Evolutionary conservation across 106 monocot species (phyloP).

Genomic region (Dioscorea dumetorum): DNA sequence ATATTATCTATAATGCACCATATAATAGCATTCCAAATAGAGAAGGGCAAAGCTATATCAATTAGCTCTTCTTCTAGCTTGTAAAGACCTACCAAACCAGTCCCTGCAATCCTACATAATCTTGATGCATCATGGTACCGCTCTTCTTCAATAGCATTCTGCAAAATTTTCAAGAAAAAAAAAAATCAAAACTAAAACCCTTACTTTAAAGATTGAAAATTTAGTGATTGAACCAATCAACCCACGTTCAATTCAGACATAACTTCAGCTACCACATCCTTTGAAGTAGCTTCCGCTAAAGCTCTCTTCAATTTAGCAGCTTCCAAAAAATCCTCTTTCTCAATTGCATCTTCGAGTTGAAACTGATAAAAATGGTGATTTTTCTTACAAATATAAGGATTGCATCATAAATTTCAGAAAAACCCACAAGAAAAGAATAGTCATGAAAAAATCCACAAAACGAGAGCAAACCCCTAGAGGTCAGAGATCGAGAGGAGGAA

Average conservation of each 20-base stretch:
- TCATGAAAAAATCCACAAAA: neutral
- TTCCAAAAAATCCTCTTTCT: conserved; percentile 84
- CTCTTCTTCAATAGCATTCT: conserved; percentile 77
- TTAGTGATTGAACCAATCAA: neutral
- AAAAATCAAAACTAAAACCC: neutral
- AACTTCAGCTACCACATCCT: conserved; percentile 62
- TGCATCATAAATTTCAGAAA: neutral
- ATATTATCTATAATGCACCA: neutral
- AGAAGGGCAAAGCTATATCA: neutral
- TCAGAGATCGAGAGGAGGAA: neutral
- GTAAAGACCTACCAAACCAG: conserved; percentile 52
- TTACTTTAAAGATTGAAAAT: no score
- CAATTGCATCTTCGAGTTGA: conserved; percentile 91
- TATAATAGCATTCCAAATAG: neutral
- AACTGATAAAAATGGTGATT: conserved; percentile 36
- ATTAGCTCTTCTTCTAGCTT: neutral
- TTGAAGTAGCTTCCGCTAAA: conserved; percentile 61
- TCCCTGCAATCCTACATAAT: conserved; percentile 57
- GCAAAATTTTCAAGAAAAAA: conserved; percentile 10
- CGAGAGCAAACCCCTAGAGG: neutral
- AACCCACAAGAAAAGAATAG: neutral
- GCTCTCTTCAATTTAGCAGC: conserved; percentile 69
- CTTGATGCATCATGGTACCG: conserved; percentile 82
- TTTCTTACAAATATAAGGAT: neutral
- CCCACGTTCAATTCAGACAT: conserved; percentile 66